A percentile compares a stretch with the other conserved stretches of the same genome.
Evolutionary conservation across 129 eudicot species (phyloP).

Genomic region (Silybum marianum): DNA sequence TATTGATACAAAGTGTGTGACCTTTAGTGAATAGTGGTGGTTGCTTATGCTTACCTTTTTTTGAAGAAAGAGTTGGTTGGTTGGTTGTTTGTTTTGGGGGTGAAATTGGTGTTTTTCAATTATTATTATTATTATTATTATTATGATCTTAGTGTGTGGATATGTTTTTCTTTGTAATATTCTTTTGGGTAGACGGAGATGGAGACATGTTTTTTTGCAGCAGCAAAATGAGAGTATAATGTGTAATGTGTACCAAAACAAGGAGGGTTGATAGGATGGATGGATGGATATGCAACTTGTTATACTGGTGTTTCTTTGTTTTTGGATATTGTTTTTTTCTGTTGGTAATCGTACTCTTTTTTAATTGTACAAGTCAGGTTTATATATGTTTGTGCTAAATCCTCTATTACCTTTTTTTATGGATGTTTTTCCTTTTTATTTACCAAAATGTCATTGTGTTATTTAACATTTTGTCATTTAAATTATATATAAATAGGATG

Average conservation of each 20-base stretch:
- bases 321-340: slow-evolving; percentile 20
- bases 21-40: slow-evolving; percentile 31
- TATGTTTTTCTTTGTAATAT: slow-evolving; percentile 63
- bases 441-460: background rate
- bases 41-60: slow-evolving; percentile 13
- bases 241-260: slow-evolving; percentile 41
- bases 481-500: background rate
- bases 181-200: slow-evolving; percentile 53
- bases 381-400: background rate
- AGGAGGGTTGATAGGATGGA: slow-evolving; percentile 22
- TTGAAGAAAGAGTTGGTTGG: slow-evolving; percentile 4
- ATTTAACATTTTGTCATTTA: background rate
- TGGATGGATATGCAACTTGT: slow-evolving; percentile 32
- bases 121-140: too few relatives aligned
- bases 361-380: background rate
- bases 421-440: background rate
- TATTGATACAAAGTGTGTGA: slow-evolving; percentile 43
- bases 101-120: slow-evolving; percentile 16
- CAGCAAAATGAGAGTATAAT: slow-evolving; percentile 55
- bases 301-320: slow-evolving; percentile 25
- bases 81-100: slow-evolving; percentile 26
- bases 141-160: slow-evolving; percentile 38
- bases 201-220: slow-evolving; percentile 59
- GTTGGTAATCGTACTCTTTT: background rate
- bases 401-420: background rate